Evolutionary conservation across 2,329 filamentous ascomycete species (phyloP).

Genomic region (Thyridium curvatum): DNA sequence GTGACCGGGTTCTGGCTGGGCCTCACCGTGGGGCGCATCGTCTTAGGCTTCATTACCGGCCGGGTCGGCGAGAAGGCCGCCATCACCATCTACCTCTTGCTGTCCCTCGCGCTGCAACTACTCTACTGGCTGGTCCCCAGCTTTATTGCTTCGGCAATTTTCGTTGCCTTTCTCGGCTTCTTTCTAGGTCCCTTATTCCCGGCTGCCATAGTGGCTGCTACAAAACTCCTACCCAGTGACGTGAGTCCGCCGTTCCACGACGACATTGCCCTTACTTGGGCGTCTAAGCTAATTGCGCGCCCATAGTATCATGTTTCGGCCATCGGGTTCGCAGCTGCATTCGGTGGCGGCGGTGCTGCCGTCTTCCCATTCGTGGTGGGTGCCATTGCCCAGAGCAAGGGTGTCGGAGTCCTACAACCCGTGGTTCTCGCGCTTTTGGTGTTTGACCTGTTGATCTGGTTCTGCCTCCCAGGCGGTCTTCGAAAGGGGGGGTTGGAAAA

Average conservation of each 20-base stretch:
- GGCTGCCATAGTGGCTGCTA: constrained; percentile 64
- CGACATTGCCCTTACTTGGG: too few relatives aligned
- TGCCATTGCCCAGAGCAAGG: constrained; percentile 54
- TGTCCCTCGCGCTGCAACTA: constrained; percentile 59
- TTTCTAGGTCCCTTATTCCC: constrained; percentile 78
- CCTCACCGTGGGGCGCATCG: constrained; percentile 65
- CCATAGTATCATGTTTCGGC: constrained; percentile 57
- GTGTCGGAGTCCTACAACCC: constrained; percentile 51
- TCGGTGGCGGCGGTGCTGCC: constrained; percentile 69
- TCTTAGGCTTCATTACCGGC: constrained; percentile 71
- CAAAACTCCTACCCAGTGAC: constrained; percentile 66
- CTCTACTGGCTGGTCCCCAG: constrained; percentile 77
- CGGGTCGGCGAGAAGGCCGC: constrained; percentile 65
- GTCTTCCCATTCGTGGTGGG: constrained; percentile 61
- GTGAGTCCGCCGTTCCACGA: constrained; percentile 25
- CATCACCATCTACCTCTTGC: constrained; percentile 55
- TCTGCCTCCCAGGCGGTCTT: constrained; percentile 31
- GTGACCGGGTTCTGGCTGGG: constrained; percentile 83
- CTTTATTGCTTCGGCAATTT: constrained; percentile 67
- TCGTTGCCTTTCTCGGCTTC: constrained; percentile 68
- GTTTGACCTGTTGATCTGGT: constrained; percentile 39
- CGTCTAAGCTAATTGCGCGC: too few relatives aligned
- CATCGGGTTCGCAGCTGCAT: constrained; percentile 73
- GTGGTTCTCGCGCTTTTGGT: constrained; percentile 43
- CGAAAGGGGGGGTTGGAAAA: constrained; percentile 31